phyloP scores from a whole-genome alignment of 2,329 filamentous ascomycete genomes.

The Metarhizium anisopliae region DNA sequence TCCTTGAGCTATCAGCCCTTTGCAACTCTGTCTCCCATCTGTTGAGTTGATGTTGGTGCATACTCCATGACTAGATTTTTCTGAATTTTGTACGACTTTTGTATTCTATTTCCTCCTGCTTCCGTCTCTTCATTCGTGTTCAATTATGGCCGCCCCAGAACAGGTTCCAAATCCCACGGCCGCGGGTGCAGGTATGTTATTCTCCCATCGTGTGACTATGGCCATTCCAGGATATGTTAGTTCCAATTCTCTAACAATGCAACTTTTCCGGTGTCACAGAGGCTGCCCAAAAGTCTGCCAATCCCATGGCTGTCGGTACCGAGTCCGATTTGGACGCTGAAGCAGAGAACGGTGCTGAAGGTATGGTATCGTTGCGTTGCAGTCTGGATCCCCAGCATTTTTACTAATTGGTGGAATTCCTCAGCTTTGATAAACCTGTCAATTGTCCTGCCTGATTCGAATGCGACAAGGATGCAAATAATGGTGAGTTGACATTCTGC shows the following conservation, averaged over 20 bases:
- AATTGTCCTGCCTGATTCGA: slow-evolving; percentile 70
- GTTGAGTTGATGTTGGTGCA: slow-evolving; percentile 15
- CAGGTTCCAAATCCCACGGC: slow-evolving; percentile 15
- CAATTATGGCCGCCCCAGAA: slow-evolving; percentile 24
- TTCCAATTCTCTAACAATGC: not conserved
- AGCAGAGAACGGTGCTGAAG: slow-evolving; percentile 24
- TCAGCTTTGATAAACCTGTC: slow-evolving; percentile 53
- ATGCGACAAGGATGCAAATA: slow-evolving; percentile 68
- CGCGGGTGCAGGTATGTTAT: slow-evolving; percentile 12
- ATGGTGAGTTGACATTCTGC: slow-evolving; percentile 49
- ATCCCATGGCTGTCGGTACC: slow-evolving; percentile 14
- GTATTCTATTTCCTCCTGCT: slow-evolving; percentile 9
- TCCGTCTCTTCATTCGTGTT: slow-evolving; percentile 6
- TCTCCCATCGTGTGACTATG: not conserved
- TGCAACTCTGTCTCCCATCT: slow-evolving; percentile 9
- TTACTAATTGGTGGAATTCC: not conserved
- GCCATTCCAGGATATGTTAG: not conserved
- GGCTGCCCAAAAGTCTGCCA: slow-evolving; percentile 16
- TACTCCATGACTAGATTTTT: slow-evolving; percentile 18
- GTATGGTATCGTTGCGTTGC: slow-evolving; percentile 13
- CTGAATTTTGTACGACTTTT: slow-evolving; percentile 10
- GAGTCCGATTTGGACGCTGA: slow-evolving; percentile 20
- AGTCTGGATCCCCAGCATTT: not conserved
- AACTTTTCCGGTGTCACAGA: not conserved
- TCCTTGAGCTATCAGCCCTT: slow-evolving; percentile 1